These are phyloP conservation scores for Cruciata laevipes DNA, from an alignment of 257 asterid species.

Conservation along the genomic window DNA sequence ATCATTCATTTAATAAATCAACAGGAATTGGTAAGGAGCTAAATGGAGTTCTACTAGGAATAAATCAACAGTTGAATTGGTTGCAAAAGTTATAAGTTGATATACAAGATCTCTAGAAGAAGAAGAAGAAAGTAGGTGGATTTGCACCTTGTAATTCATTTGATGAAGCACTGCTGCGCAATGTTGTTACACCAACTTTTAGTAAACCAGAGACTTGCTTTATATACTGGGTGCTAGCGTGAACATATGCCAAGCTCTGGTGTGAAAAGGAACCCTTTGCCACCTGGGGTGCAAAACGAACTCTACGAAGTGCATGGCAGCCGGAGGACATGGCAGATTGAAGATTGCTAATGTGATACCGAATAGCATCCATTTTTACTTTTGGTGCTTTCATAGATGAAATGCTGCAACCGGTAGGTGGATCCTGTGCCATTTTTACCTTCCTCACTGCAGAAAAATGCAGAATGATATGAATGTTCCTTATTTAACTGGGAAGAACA, in stretches of 20 bases:
- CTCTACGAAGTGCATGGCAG: constrained; percentile 36
- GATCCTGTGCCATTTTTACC: constrained; percentile 41
- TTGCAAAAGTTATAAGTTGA: background rate
- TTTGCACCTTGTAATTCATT: constrained; percentile 38
- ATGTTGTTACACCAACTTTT: constrained; percentile 43
- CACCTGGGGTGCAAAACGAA: constrained; percentile 35
- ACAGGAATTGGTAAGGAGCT: background rate
- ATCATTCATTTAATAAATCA: background rate
- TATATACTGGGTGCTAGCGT: constrained; percentile 38
- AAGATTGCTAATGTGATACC: constrained; percentile 25
- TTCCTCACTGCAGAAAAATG: constrained; percentile 33
- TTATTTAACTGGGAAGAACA: background rate
- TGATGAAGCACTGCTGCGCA: constrained; percentile 44
- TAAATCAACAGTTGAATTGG: background rate
- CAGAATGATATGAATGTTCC: constrained; percentile 6
- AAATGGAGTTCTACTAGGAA: background rate
- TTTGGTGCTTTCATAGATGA: constrained; percentile 36
- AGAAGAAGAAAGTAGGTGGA: background rate
- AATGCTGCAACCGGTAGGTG: constrained; percentile 41
- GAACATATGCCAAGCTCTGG: constrained; percentile 46
- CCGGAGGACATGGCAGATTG: constrained; percentile 34
- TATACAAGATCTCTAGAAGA: background rate
- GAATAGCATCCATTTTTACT: constrained; percentile 29
- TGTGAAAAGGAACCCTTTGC: constrained; percentile 41
- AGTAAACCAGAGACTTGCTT: constrained; percentile 52